Conservation (phyloP, 2,329 filamentous ascomycete species). For the Monosporascus sp. region DNA sequence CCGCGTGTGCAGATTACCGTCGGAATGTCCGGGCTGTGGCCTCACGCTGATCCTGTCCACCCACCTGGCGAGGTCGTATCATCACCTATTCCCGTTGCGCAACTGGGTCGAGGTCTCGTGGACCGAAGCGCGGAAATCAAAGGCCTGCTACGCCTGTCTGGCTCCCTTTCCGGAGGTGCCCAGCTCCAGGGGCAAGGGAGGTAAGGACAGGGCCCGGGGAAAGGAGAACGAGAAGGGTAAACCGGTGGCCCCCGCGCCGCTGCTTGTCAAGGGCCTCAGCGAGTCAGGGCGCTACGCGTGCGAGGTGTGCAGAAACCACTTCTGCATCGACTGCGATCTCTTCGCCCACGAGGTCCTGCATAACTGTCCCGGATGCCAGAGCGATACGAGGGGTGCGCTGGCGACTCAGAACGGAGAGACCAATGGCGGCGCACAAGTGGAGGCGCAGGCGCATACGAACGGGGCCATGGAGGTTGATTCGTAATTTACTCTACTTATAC, state of each 20-base stretch:
- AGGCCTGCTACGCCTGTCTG: conserved; percentile 74
- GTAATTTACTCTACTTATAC: conserved; percentile 9
- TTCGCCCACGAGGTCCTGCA: conserved; percentile 92
- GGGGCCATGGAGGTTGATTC: conserved; percentile 42
- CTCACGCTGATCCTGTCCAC: conserved; percentile 92
- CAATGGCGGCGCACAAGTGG: conserved; percentile 12
- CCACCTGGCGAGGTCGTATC: conserved; percentile 86
- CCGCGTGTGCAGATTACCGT: conserved; percentile 85
- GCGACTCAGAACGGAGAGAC: conserved; percentile 2
- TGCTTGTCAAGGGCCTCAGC: conserved; percentile 59
- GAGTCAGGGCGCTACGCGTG: conserved; percentile 88
- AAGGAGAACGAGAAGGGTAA: conserved; percentile 12
- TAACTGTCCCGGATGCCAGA: conserved; percentile 88
- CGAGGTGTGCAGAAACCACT: conserved; percentile 79
- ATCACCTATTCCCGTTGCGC: conserved; percentile 82
- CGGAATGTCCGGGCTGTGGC: conserved; percentile 86
- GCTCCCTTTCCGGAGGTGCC: conserved; percentile 58
- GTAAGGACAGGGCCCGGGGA: conserved; percentile 14
- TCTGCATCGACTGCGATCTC: conserved; percentile 97
- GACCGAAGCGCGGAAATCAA: conserved; percentile 58
- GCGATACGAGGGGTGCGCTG: conserved; percentile 32
- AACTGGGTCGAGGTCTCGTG: conserved; percentile 92
- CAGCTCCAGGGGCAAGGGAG: conserved; percentile 12
- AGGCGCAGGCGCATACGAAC: conserved; percentile 15
- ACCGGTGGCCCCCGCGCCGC: conserved; percentile 9